Evolutionary conservation across 768 basidiomycete species (phyloP).

Genomic region (Tulasnella sp.): DNA sequence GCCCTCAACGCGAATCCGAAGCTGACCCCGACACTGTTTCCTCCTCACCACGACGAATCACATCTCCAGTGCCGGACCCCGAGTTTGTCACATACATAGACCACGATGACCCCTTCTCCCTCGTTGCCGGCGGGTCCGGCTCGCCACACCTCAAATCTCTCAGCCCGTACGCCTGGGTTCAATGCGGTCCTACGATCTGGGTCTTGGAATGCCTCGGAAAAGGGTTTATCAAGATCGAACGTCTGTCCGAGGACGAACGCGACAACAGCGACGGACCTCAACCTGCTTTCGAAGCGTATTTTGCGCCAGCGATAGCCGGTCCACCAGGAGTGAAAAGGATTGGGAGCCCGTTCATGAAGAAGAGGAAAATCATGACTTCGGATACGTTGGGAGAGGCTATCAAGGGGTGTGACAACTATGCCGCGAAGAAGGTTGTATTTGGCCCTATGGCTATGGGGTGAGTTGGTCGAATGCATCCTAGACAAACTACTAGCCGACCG

Average conservation of each 20-base stretch:
- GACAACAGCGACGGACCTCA: conserved; percentile 26
- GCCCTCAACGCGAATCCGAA: conserved; percentile 23
- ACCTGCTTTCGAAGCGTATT: conserved; percentile 49
- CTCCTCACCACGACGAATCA: not conserved
- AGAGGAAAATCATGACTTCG: conserved; percentile 53
- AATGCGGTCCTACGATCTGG: conserved; percentile 64
- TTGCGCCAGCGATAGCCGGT: conserved; percentile 43
- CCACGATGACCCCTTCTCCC: conserved; percentile 64
- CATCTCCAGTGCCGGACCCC: conserved; percentile 46
- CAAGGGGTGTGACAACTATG: conserved; percentile 64
- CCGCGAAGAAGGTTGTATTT: conserved; percentile 47
- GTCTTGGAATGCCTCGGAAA: conserved; percentile 71
- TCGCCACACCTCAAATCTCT: conserved; percentile 53
- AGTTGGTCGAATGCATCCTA: conserved; percentile 24
- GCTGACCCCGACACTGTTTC: not conserved
- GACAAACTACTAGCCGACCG: not conserved
- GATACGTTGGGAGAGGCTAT: conserved; percentile 56
- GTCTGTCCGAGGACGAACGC: not conserved
- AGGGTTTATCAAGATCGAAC: conserved; percentile 62
- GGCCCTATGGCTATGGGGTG: conserved; percentile 53
- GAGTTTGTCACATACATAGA: conserved; percentile 69
- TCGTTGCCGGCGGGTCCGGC: conserved; percentile 43
- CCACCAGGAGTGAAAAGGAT: conserved; percentile 1
- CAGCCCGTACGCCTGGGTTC: conserved; percentile 71
- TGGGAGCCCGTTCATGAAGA: conserved; percentile 44